These are phyloP conservation scores for Talaromyces sp. DNA, from an alignment of 2,329 filamentous ascomycete genomes.

Conservation along the genomic window DNA sequence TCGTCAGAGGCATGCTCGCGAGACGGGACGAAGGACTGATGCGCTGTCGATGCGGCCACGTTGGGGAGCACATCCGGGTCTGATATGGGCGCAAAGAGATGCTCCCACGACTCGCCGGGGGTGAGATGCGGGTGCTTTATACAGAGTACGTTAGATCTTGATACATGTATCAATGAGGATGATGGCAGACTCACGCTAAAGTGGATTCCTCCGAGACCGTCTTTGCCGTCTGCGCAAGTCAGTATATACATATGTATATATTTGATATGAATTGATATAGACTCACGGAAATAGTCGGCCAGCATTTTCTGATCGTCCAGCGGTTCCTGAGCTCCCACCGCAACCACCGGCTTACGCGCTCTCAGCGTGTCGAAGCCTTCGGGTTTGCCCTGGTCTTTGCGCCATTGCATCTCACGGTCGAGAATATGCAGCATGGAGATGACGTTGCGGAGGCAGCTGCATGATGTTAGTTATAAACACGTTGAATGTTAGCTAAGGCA, in stretches of 20 bases:
- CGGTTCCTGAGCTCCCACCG: slow-evolving; percentile 80
- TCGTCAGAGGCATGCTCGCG: slow-evolving; percentile 70
- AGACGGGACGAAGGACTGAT: slow-evolving; percentile 68
- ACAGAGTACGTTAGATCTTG: background rate
- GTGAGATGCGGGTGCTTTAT: slow-evolving; percentile 65
- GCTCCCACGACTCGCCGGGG: slow-evolving; percentile 68
- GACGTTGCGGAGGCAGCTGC: slow-evolving; percentile 78
- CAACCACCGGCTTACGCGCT: slow-evolving; percentile 72
- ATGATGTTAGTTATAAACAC: background rate
- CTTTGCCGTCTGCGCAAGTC: slow-evolving; percentile 58
- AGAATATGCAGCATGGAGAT: slow-evolving; percentile 88
- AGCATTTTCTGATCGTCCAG: slow-evolving; percentile 75
- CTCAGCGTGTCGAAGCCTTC: slow-evolving; percentile 70
- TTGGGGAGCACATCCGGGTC: slow-evolving; percentile 17
- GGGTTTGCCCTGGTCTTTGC: slow-evolving; percentile 60
- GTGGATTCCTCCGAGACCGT: slow-evolving; percentile 74
- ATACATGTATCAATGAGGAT: background rate
- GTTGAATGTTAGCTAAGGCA: background rate
- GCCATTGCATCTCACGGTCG: slow-evolving; percentile 83
- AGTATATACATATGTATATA: background rate
- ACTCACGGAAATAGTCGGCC: slow-evolving; percentile 81
- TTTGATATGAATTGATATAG: background rate
- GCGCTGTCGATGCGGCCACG: slow-evolving; percentile 18
- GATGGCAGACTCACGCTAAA: slow-evolving; percentile 31
- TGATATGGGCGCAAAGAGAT: slow-evolving; percentile 54